These are phyloP conservation scores for Blastobotrys raffinosifermentans DNA, from an alignment of 1,139 yeast genomes.

Conservation along the genomic window DNA sequence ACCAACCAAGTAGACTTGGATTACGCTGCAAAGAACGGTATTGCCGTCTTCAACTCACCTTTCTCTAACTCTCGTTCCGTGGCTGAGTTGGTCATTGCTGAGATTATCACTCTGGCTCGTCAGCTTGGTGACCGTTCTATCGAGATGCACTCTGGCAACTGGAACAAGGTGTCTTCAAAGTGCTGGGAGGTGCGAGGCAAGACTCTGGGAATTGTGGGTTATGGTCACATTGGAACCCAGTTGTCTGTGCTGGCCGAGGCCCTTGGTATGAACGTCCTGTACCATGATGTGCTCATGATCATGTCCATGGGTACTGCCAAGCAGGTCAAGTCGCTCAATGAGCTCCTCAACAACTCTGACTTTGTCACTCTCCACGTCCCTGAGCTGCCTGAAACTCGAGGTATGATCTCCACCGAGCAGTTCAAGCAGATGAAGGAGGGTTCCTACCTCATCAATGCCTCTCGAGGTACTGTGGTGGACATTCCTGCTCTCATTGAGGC, in stretches of 20 bases:
- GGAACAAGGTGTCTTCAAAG: slow-evolving; percentile 93
- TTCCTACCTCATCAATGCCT: slow-evolving; percentile 87
- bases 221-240: slow-evolving; percentile 98
- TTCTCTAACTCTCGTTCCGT: slow-evolving; percentile 98
- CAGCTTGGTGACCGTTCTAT: slow-evolving; percentile 96
- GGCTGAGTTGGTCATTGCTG: slow-evolving; percentile 96
- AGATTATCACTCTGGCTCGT: slow-evolving; percentile 88
- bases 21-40: slow-evolving; percentile 86
- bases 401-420: slow-evolving; percentile 84
- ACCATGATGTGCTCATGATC: slow-evolving; percentile 86
- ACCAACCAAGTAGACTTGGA: slow-evolving; percentile 95
- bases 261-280: slow-evolving; percentile 94
- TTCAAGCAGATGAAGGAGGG: slow-evolving; percentile 97
- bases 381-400: slow-evolving; percentile 85
- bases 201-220: slow-evolving; percentile 94
- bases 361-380: slow-evolving; percentile 94
- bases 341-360: slow-evolving; percentile 73
- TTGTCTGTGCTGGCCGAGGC: slow-evolving; percentile 95
- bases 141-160: slow-evolving; percentile 93
- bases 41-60: slow-evolving; percentile 97
- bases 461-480: slow-evolving; percentile 97
- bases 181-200: slow-evolving; percentile 99
- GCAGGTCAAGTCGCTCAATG: slow-evolving; percentile 82
- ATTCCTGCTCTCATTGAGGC: slow-evolving; percentile 91
- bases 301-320: slow-evolving; percentile 97